Conservation (phyloP, 345 rosid genomes). For the Laguncularia racemosa region DNA sequence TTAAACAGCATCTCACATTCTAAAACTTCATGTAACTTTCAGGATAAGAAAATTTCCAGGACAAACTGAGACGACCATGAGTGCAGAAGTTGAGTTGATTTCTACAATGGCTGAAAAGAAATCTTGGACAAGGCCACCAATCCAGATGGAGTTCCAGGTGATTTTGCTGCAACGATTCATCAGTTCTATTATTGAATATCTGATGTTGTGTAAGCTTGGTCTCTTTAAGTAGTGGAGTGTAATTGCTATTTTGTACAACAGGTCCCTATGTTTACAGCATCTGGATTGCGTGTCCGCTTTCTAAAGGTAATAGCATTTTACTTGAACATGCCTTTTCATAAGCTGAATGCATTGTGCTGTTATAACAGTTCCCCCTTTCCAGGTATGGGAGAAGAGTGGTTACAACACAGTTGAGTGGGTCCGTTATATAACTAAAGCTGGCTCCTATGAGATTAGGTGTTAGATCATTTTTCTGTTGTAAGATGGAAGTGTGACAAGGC, state of each 20-base stretch:
- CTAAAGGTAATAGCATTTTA: constrained; percentile 52
- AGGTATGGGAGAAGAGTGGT: constrained; percentile 99
- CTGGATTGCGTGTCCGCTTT: constrained; percentile 94
- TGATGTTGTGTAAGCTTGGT: neutral
- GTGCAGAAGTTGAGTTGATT: constrained; percentile 95
- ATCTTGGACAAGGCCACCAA: constrained; percentile 95
- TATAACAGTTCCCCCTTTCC: constrained; percentile 8
- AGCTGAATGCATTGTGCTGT: constrained; percentile 1
- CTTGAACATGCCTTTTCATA: neutral
- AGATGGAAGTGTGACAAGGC: too few species aligned
- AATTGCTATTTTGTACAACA: constrained; percentile 17
- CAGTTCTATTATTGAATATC: constrained; percentile 1
- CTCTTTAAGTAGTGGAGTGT: neutral
- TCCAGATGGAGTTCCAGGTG: constrained; percentile 99
- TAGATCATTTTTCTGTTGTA: constrained; percentile 22
- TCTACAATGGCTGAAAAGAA: constrained; percentile 93
- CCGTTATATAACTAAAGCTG: constrained; percentile 93
- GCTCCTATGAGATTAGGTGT: constrained; percentile 97
- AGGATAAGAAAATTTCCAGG: constrained; percentile 99
- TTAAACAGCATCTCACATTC: neutral
- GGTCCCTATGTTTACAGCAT: constrained; percentile 99
- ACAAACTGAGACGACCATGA: constrained; percentile 94
- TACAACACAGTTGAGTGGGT: constrained; percentile 99
- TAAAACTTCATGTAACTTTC: constrained; percentile 3
- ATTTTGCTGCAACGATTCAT: constrained; percentile 8